Percentiles rank a stretch among this genome's conserved stretches.
These are phyloP conservation scores for Fusarium tuaranense DNA, from an alignment of 2,329 filamentous ascomycete genomes.

Conservation along the genomic window DNA sequence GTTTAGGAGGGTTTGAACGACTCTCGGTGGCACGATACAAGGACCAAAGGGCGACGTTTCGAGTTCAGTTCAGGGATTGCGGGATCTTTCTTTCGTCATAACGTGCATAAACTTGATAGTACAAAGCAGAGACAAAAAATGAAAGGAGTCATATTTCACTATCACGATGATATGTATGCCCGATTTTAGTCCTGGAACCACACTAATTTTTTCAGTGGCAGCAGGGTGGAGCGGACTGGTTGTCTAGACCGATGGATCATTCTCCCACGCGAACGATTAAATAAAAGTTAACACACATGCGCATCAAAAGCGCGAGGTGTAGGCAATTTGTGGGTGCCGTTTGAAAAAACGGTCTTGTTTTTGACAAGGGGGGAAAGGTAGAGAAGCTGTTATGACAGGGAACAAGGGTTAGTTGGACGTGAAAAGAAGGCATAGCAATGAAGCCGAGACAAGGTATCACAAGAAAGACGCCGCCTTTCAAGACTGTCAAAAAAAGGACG, in stretches of 20 bases:
- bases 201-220: slow-evolving; percentile 63
- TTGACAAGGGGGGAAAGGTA: background rate
- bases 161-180: slow-evolving; percentile 56
- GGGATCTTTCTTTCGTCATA: slow-evolving; percentile 10
- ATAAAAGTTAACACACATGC: slow-evolving; percentile 69
- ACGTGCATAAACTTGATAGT: slow-evolving; percentile 1
- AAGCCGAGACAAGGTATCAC: slow-evolving; percentile 22
- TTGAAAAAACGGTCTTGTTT: slow-evolving; percentile 35
- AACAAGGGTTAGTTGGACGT: background rate
- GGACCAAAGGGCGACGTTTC: background rate
- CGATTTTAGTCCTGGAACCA: slow-evolving; percentile 73
- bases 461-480: background rate
- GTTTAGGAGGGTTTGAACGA: slow-evolving; percentile 6
- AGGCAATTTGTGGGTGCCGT: slow-evolving; percentile 69
- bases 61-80: background rate
- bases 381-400: background rate
- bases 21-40: background rate
- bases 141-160: slow-evolving; percentile 8
- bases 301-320: slow-evolving; percentile 70
- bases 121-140: background rate
- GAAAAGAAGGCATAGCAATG: slow-evolving; percentile 21
- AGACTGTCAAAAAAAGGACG: slow-evolving; percentile 14
- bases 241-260: slow-evolving; percentile 73
- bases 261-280: slow-evolving; percentile 72
- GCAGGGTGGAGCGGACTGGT: slow-evolving; percentile 76